Evolutionary conservation across 2,329 filamentous ascomycete species (phyloP), one percentile per base, ranked within the genome.

Genomic region (Curvularia spicifera): DNA sequence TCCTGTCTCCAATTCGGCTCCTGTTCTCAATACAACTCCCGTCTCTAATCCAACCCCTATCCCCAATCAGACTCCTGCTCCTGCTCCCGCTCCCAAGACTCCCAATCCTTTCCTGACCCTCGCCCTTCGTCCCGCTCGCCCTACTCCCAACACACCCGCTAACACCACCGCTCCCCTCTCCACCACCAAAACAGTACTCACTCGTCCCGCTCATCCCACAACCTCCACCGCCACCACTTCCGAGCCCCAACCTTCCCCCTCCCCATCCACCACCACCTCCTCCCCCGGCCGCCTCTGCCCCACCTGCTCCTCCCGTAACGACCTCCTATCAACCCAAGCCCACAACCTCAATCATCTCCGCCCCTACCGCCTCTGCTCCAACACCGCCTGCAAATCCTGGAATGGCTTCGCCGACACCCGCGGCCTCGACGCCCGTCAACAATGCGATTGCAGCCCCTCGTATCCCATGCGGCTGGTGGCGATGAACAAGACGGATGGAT

Each of bases 371-470:
- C 2, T 18, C 29, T 57, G 49, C 44, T 22, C 26, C 49, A 22
- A 31, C 29, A 10, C 9, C 29, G 7, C 9, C 9, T 31, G 29
- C 29, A 12, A 4, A 31, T 31, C 43, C 20, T 57, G 48, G 35
- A 57, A 57, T 37, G 54, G 54, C 3, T 57, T 52, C n/a, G 7
- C 54, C 7, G 54, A 57, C 33, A 6, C 18, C 2, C 49, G 49
- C 8, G 54, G 54, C 4, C 47, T 56, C 5, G 22, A 29, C 5
- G 26, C 52, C 2, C 18, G 28, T 5, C 8, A 8, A 18, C 24
- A 22, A 3, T 54, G 52, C 8, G 15, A 35, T 1, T 54, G 52
- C n/a, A 5, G 4, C 9, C 24, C 39, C 3, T 12, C 31, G 40
- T 9, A 10, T 9, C 2, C 18, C 10, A 15, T 57, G 35, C 51